Conservation (phyloP, 208 protist genomes). For the Leishmania gerbilli region DNA sequence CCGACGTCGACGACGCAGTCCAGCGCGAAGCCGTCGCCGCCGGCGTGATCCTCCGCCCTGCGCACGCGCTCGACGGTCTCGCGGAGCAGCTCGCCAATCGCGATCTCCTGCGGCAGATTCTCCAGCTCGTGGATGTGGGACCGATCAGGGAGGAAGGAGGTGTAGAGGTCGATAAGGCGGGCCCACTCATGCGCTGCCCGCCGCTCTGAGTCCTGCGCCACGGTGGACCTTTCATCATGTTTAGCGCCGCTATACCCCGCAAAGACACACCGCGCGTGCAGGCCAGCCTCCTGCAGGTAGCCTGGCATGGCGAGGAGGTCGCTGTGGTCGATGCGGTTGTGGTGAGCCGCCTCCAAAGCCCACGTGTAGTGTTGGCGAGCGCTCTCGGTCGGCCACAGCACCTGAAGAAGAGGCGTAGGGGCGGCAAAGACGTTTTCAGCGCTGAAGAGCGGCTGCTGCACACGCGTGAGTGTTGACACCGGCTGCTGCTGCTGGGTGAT, state of each 20-base stretch:
- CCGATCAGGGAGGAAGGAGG: conserved; percentile 69
- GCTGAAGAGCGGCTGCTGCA: not conserved
- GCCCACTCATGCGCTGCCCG: conserved; percentile 27
- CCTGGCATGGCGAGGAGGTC: conserved; percentile 16
- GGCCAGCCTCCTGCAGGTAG: conserved; percentile 22
- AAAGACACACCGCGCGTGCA: conserved; percentile 13
- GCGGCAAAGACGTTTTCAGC: conserved; percentile 12
- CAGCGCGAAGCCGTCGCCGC: conserved; percentile 16
- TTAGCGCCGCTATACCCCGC: not conserved
- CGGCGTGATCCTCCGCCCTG: not conserved
- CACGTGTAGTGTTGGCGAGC: conserved; percentile 8
- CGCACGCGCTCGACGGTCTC: conserved; percentile 18
- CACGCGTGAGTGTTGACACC: not conserved
- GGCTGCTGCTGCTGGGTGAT: not conserved
- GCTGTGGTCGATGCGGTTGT: conserved; percentile 10
- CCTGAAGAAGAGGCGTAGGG: not conserved
- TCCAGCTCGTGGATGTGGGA: conserved; percentile 81
- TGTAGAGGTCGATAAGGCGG: conserved; percentile 64
- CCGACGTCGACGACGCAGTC: conserved; percentile 76
- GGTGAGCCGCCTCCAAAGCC: conserved; percentile 6
- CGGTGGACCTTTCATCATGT: not conserved
- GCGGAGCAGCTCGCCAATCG: conserved; percentile 66
- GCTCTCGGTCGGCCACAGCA: conserved; percentile 14
- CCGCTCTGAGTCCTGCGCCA: not conserved
- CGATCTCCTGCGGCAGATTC: conserved; percentile 85